Evolutionary conservation across 1,284 basidiomycete species (phyloP).

Genomic region (Chiua sp.): DNA sequence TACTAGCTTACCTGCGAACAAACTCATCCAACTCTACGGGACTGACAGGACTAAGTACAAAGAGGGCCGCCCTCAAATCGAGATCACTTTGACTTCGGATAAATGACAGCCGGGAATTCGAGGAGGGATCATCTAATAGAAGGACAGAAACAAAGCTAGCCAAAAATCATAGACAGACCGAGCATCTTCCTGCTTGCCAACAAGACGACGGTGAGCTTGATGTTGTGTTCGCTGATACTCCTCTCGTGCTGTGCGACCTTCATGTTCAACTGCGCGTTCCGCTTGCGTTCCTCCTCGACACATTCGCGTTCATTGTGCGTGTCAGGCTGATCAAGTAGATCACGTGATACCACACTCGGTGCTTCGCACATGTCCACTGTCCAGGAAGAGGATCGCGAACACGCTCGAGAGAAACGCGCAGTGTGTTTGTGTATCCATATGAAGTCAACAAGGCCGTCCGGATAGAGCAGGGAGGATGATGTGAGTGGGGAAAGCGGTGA

Average conservation of each 20-base stretch:
- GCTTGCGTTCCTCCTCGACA: constrained; percentile 69
- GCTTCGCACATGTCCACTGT: constrained; percentile 79
- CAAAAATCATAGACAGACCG: too few relatives aligned
- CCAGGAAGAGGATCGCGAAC: constrained; percentile 89
- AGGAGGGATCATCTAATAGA: constrained; percentile 74
- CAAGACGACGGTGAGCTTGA: neutral
- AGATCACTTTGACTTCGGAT: constrained; percentile 88
- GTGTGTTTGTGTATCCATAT: constrained; percentile 98
- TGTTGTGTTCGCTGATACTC: constrained; percentile 50
- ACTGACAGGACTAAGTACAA: constrained; percentile 93
- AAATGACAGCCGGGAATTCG: constrained; percentile 80
- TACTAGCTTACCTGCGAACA: constrained; percentile 63
- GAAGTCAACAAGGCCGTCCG: constrained; percentile 95
- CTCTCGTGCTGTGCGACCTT: constrained; percentile 85
- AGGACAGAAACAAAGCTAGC: neutral
- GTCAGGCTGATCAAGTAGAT: constrained; percentile 60
- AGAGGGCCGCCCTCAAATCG: constrained; percentile 90
- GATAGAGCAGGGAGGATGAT: constrained; percentile 86
- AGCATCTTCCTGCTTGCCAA: neutral
- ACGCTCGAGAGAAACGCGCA: constrained; percentile 88
- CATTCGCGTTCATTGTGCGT: constrained; percentile 56
- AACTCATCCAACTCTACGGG: constrained; percentile 85
- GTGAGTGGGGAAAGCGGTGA: constrained; percentile 93
- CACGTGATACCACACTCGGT: constrained; percentile 45
- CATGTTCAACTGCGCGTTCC: constrained; percentile 77